Evolutionary conservation across 768 basidiomycete genomes (phyloP).

Genomic region (Artomyces pyxidatus): DNA sequence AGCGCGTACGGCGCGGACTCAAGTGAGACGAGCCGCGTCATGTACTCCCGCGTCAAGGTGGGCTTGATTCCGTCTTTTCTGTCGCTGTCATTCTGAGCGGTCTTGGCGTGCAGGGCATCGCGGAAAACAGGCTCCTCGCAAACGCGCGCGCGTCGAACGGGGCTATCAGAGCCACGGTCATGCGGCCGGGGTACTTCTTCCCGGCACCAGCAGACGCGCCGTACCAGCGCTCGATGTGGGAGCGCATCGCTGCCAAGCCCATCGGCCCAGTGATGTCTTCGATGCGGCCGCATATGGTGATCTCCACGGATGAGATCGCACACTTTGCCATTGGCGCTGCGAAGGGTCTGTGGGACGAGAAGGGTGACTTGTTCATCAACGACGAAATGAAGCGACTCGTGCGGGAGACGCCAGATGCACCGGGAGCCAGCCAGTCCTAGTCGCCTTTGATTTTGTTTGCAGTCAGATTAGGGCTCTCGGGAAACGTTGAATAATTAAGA

Average conservation of each 20-base stretch:
- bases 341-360: slow-evolving; percentile 5
- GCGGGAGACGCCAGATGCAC: too few species aligned
- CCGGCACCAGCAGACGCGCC: neutral
- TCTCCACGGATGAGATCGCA: neutral
- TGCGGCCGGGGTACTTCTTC: slow-evolving; percentile 3
- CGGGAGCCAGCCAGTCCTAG: too few species aligned
- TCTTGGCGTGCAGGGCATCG: neutral
- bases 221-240: neutral
- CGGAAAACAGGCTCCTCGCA: neutral
- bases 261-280: neutral
- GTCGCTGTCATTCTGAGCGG: neutral
- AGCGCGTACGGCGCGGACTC: slow-evolving; percentile 22
- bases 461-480: neutral
- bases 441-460: neutral
- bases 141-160: neutral
- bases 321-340: slow-evolving; percentile 5
- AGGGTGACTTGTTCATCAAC: slow-evolving; percentile 1
- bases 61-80: neutral
- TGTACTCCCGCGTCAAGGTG: slow-evolving; percentile 17
- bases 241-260: neutral
- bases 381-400: slow-evolving; percentile 1
- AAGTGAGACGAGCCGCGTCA: slow-evolving; percentile 14
- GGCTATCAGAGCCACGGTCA: neutral
- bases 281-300: neutral
- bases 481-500: too few species aligned